Evolutionary conservation across 257 asterid species (phyloP).

Genomic region (Capsicum baccatum): DNA sequence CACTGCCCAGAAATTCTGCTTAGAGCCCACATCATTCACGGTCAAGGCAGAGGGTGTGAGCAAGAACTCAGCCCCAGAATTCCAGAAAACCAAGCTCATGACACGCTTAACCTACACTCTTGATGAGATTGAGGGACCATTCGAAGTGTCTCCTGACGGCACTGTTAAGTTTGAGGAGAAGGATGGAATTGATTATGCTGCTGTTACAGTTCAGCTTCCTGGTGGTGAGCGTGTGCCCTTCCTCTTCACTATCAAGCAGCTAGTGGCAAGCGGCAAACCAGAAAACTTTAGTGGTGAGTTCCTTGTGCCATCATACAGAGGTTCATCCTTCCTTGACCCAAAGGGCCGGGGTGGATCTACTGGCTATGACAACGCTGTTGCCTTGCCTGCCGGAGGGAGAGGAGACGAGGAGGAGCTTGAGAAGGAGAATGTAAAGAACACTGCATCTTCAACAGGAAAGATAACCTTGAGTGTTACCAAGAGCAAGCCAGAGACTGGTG

Average conservation of each 20-base stretch:
- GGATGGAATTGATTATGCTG: slow-evolving; percentile 97
- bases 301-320: slow-evolving; percentile 96
- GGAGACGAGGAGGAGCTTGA: slow-evolving; percentile 95
- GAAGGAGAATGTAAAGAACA: slow-evolving; percentile 91
- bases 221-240: slow-evolving; percentile 99
- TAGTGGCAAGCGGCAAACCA: slow-evolving; percentile 88
- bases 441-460: slow-evolving; percentile 71
- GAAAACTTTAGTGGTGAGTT: slow-evolving; percentile 72
- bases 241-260: slow-evolving; percentile 88
- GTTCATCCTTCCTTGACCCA: slow-evolving; percentile 98
- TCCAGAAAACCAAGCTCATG: slow-evolving; percentile 99
- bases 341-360: slow-evolving; percentile 99
- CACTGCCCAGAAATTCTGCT: slow-evolving; percentile 82
- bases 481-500: slow-evolving; percentile 94
- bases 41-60: slow-evolving; percentile 87
- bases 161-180: slow-evolving; percentile 86
- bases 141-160: slow-evolving; percentile 84
- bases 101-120: slow-evolving; percentile 98
- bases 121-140: slow-evolving; percentile 98
- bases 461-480: slow-evolving; percentile 83
- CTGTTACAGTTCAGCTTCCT: slow-evolving; percentile 97
- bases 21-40: slow-evolving; percentile 98
- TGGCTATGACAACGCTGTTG: slow-evolving; percentile 96
- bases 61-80: slow-evolving; percentile 82
- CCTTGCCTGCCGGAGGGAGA: slow-evolving; percentile 98